Conservation (phyloP, 78 protist species). For the Monocercomonoides exilis region DNA sequence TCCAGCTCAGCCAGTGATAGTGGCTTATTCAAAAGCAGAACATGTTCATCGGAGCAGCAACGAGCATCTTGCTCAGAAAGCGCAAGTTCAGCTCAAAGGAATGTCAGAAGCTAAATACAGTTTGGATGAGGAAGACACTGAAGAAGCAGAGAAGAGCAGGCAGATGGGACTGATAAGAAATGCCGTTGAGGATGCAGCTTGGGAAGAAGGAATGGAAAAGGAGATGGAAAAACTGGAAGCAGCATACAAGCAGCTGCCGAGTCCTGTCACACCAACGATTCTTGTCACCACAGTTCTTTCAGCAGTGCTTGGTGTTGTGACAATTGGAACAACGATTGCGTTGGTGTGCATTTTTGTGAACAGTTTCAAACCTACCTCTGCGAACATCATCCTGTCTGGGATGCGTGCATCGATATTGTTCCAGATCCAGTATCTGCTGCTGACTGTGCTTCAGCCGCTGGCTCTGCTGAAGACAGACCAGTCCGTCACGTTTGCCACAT, state of each 20-base stretch:
- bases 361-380: background rate
- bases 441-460: background rate
- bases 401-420: background rate
- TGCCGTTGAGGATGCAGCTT: background rate
- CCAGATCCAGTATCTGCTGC: background rate
- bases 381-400: background rate
- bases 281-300: background rate
- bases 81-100: no score
- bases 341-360: background rate
- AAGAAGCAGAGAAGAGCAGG: background rate
- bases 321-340: background rate
- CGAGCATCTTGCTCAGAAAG: no score
- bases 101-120: background rate
- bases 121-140: background rate
- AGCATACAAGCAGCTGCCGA: background rate
- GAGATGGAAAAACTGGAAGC: background rate
- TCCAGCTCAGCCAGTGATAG: no score
- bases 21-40: no score
- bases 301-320: background rate
- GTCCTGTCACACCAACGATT: background rate
- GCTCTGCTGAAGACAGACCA: background rate
- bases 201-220: background rate
- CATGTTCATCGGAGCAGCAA: no score
- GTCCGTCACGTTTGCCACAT: background rate
- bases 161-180: background rate